Conservation (phyloP, 2,329 filamentous ascomycete genomes). For the Exophiala oligosperma region DNA sequence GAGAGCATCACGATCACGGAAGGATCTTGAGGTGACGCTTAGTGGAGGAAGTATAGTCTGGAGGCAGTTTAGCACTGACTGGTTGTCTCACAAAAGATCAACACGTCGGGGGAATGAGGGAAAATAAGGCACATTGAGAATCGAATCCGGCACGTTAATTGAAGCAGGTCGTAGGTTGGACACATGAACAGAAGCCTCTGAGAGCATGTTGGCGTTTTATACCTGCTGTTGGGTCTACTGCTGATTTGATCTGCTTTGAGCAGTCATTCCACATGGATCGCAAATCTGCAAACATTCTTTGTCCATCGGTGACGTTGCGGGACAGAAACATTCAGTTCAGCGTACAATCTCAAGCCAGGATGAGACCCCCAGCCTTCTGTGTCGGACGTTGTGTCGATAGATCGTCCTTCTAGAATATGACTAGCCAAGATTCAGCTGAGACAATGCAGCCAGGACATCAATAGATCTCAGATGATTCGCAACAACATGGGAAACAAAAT, state of each 20-base stretch:
- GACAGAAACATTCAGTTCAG: not conserved
- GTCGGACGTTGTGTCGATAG: conserved; percentile 2
- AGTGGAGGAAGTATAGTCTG: not conserved
- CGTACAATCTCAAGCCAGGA: not conserved
- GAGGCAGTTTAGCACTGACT: no score
- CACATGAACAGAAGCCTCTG: not conserved
- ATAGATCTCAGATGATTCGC: conserved; percentile 1
- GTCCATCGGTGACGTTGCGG: conserved; percentile 2
- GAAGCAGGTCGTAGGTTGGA: not conserved
- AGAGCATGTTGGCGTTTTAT: not conserved
- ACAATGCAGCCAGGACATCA: conserved; percentile 14
- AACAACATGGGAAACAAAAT: not conserved
- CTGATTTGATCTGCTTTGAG: no score
- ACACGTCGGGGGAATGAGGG: no score
- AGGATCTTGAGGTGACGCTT: conserved; percentile 3
- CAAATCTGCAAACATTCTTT: not conserved
- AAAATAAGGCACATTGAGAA: no score
- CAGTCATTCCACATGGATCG: not conserved
- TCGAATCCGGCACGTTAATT: no score
- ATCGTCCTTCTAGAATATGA: conserved; percentile 18
- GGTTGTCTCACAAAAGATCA: no score
- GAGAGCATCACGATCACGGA: not conserved
- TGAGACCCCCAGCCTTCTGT: not conserved
- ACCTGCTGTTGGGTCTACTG: not conserved
- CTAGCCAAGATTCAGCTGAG: conserved; percentile 11